These are phyloP conservation scores for Mallotus repandus DNA, from an alignment of 441 rosid genomes.

Conservation along the genomic window DNA sequence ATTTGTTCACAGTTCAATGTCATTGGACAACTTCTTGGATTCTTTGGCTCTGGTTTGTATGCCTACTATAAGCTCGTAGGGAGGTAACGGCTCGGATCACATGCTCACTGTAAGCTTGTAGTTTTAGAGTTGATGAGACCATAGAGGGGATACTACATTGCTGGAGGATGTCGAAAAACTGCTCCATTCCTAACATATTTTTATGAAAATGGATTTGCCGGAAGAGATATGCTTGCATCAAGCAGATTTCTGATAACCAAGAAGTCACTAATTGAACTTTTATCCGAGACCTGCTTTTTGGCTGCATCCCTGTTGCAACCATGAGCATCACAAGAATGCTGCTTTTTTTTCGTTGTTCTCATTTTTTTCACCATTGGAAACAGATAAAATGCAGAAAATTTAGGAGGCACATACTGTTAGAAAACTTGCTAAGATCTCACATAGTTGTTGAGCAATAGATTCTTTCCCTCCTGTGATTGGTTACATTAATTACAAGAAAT, in stretches of 20 bases:
- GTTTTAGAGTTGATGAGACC: conserved; percentile 40
- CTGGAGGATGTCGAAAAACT: conserved; percentile 10
- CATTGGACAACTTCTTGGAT: conserved; percentile 81
- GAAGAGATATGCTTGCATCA: conserved; percentile 1
- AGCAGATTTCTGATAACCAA: conserved; percentile 7
- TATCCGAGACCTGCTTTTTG: background rate
- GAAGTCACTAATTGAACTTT: conserved; percentile 11
- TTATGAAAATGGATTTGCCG: background rate
- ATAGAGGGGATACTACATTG: background rate
- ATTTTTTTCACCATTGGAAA: conserved; percentile 1
- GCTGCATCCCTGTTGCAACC: background rate
- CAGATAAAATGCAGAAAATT: background rate
- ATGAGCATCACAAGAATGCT: background rate
- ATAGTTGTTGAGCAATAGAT: background rate
- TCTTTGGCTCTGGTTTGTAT: conserved; percentile 88
- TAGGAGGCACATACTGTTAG: background rate
- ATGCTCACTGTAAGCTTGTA: conserved; percentile 65
- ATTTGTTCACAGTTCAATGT: conserved; percentile 68
- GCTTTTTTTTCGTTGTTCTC: background rate
- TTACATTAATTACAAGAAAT: conserved; percentile 5
- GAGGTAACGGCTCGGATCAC: conserved; percentile 31
- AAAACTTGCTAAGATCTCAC: background rate
- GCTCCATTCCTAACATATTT: background rate
- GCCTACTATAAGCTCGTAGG: conserved; percentile 83
- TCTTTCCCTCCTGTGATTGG: background rate